These are phyloP conservation scores for Starmera caribaea DNA, from an alignment of 805 yeast genomes.

Conservation along the genomic window DNA sequence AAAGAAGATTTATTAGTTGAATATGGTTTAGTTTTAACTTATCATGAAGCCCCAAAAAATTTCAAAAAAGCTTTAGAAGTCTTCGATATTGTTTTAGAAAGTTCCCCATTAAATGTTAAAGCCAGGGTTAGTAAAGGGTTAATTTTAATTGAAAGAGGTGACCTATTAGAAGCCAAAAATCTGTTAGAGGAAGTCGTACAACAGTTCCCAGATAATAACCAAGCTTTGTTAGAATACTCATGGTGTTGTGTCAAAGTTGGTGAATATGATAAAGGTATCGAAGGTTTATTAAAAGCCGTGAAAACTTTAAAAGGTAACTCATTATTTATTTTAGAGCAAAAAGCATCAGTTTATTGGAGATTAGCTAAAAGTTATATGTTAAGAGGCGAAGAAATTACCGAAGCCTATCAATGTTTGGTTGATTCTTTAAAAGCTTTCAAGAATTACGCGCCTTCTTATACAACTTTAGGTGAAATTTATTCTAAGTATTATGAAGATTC, in stretches of 20 bases:
- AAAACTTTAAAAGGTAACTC: constrained; percentile 38
- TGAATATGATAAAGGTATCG: constrained; percentile 41
- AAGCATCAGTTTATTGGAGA: constrained; percentile 63
- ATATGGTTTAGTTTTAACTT: constrained; percentile 70
- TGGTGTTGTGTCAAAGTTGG: constrained; percentile 67
- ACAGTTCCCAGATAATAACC: constrained; percentile 40
- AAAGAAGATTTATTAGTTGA: constrained; percentile 51
- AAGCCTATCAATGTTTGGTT: constrained; percentile 52
- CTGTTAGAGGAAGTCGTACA: constrained; percentile 42
- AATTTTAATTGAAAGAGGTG: constrained; percentile 58
- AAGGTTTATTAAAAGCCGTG: constrained; percentile 29
- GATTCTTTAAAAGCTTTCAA: constrained; percentile 54
- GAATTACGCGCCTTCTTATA: constrained; percentile 68
- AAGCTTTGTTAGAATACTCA: constrained; percentile 59
- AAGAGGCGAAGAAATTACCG: constrained; percentile 20
- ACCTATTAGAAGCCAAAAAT: constrained; percentile 42
- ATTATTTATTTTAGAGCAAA: constrained; percentile 38
- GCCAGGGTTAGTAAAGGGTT: constrained; percentile 80
- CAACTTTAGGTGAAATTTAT: constrained; percentile 74
- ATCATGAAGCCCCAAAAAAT: constrained; percentile 86
- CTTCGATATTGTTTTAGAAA: constrained; percentile 50
- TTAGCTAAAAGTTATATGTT: constrained; percentile 54
- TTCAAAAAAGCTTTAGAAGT: constrained; percentile 62
- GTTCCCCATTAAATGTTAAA: constrained; percentile 35
- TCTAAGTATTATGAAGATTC: constrained; percentile 45